Evolutionary conservation across 2,329 filamentous ascomycete genomes (phyloP).

Genomic region (Davidsoniella virescens): DNA sequence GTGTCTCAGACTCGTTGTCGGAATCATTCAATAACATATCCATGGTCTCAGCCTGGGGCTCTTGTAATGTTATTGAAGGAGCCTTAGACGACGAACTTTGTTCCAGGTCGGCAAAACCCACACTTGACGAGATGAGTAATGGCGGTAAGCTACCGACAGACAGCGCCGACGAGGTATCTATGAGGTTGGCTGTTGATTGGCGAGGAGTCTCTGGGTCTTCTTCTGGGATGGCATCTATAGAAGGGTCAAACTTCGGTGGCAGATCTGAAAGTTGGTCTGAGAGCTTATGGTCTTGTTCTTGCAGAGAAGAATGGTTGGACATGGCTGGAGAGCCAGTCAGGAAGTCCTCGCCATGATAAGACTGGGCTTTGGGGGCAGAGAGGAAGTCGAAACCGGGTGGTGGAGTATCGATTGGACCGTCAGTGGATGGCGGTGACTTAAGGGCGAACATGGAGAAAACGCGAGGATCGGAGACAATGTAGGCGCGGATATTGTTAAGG

Average conservation of each 20-base stretch:
- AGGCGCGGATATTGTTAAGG: constrained; percentile 46
- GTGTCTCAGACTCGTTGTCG: not conserved
- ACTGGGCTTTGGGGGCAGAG: constrained; percentile 31
- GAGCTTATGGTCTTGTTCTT: not conserved
- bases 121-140: not conserved
- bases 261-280: not conserved
- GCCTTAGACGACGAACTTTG: too few species aligned
- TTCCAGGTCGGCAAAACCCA: not conserved
- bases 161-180: not conserved
- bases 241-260: not conserved
- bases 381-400: constrained; percentile 22
- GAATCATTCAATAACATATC: constrained; percentile 4
- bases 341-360: constrained; percentile 18
- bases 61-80: not conserved
- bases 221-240: not conserved
- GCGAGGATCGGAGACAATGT: constrained; percentile 50
- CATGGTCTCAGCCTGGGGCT: constrained; percentile 2
- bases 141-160: constrained; percentile 7
- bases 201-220: constrained; percentile 10
- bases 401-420: constrained; percentile 36
- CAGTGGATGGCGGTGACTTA: constrained; percentile 20
- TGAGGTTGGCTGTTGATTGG: constrained; percentile 5
- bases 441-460: constrained; percentile 42
- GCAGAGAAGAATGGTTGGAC: constrained; percentile 4
- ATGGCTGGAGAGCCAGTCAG: constrained; percentile 12